A percentile compares a stretch with the other conserved stretches of the same genome.
These are phyloP conservation scores for Thelonectria olida DNA, from an alignment of 2,329 filamentous ascomycete species.

Conservation along the genomic window DNA sequence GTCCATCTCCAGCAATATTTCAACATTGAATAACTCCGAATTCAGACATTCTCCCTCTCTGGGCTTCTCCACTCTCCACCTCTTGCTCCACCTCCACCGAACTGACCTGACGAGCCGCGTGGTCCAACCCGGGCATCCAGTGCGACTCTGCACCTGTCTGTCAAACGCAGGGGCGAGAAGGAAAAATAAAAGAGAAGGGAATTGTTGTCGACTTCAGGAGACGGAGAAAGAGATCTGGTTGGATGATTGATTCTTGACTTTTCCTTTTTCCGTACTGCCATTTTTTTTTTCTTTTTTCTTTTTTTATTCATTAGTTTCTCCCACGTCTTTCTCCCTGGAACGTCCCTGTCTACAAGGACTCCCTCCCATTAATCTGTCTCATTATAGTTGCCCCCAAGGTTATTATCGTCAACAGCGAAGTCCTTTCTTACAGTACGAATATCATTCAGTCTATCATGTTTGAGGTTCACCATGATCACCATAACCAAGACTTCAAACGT, in stretches of 20 bases:
- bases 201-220: background rate
- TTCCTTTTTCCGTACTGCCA: background rate
- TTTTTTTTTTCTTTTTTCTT: background rate
- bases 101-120: conserved; percentile 19
- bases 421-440: background rate
- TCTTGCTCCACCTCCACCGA: conserved; percentile 20
- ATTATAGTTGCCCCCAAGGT: background rate
- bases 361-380: conserved; percentile 17
- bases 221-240: background rate
- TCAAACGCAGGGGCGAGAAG: conserved; percentile 9
- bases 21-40: conserved; percentile 11
- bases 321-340: background rate
- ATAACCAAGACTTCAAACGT: conserved; percentile 39
- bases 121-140: background rate
- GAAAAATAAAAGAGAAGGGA: background rate
- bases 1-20: background rate
- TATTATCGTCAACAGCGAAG: background rate
- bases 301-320: background rate
- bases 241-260: background rate
- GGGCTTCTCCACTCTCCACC: background rate
- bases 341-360: background rate
- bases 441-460: conserved; percentile 37
- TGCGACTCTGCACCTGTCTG: conserved; percentile 12
- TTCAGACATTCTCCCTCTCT: background rate
- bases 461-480: conserved; percentile 38